Conservation (phyloP, 371 early-diverging fungal species). For the Mortierella sp. region DNA sequence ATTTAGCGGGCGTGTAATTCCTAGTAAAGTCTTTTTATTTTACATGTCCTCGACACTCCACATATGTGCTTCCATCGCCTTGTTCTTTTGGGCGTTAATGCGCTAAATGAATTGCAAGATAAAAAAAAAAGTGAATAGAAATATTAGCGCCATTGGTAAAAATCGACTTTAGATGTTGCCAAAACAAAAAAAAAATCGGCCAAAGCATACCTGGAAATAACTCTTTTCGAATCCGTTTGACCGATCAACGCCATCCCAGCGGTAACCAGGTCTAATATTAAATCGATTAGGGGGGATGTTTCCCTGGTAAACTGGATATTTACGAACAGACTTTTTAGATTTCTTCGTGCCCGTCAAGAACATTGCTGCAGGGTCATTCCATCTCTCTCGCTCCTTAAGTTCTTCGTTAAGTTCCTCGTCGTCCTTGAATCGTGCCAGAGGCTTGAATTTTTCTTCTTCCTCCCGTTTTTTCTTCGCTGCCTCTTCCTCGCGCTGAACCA, state of each 20-base stretch:
- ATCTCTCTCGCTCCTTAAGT: slow-evolving; percentile 67
- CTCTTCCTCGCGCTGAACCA: slow-evolving; percentile 74
- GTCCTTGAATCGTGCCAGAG: slow-evolving; percentile 76
- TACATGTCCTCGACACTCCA: slow-evolving; percentile 82
- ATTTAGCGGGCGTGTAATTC: slow-evolving; percentile 1
- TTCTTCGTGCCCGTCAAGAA: slow-evolving; percentile 65
- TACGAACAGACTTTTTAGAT: slow-evolving; percentile 56
- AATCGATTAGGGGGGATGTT: slow-evolving; percentile 82
- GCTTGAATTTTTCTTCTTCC: slow-evolving; percentile 70
- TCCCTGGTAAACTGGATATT: slow-evolving; percentile 68
- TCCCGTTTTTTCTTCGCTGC: slow-evolving; percentile 63
- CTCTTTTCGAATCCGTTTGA: slow-evolving; percentile 88
- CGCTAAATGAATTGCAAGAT: slow-evolving; percentile 35
- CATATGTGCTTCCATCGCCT: slow-evolving; percentile 69
- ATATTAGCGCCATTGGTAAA: not conserved
- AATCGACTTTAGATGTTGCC: not conserved
- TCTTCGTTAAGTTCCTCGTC: slow-evolving; percentile 74
- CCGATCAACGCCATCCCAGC: slow-evolving; percentile 95
- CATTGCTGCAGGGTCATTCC: slow-evolving; percentile 79
- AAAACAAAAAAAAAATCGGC: not conserved
- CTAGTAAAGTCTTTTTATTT: slow-evolving; percentile 6
- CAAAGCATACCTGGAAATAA: slow-evolving; percentile 55
- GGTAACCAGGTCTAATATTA: slow-evolving; percentile 86
- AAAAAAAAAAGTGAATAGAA: not conserved
- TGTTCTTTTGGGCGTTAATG: slow-evolving; percentile 62